These are phyloP conservation scores for Gentiana dahurica DNA, from an alignment of 257 asterid species.

Conservation along the genomic window DNA sequence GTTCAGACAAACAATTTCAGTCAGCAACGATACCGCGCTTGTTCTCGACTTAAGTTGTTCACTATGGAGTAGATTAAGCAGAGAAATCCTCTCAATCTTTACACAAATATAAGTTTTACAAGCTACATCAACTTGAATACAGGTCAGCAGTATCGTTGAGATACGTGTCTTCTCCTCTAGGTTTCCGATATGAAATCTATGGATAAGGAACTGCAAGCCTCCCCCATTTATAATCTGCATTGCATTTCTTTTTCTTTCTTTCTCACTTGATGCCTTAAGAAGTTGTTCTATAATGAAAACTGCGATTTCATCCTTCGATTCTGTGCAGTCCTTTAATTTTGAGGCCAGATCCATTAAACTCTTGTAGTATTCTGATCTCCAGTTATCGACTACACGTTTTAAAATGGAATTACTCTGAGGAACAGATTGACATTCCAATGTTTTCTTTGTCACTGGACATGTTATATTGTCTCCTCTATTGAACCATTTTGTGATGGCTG, in stretches of 20 bases:
- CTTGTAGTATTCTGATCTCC: conserved; percentile 45
- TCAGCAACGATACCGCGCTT: conserved; percentile 31
- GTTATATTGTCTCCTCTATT: conserved; percentile 30
- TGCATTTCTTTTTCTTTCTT: conserved; percentile 30
- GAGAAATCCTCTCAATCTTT: conserved; percentile 27
- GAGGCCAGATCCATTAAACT: conserved; percentile 29
- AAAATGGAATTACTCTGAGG: conserved; percentile 53
- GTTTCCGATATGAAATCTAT: conserved; percentile 33
- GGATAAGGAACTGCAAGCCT: conserved; percentile 46
- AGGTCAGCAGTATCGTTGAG: conserved; percentile 28
- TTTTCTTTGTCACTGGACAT: conserved; percentile 57
- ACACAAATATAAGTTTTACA: conserved; percentile 35
- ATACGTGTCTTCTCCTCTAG: conserved; percentile 35
- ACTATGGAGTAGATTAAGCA: conserved; percentile 37
- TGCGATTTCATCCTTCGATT: conserved; percentile 22
- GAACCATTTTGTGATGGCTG: conserved; percentile 54
- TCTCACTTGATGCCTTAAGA: conserved; percentile 29
- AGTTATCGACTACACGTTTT: conserved; percentile 47
- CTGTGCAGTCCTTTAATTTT: conserved; percentile 9
- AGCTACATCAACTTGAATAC: conserved; percentile 43
- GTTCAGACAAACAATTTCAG: conserved; percentile 58
- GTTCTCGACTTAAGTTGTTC: conserved; percentile 25
- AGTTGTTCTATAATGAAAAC: conserved; percentile 39
- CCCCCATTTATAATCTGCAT: conserved; percentile 43
- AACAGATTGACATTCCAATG: conserved; percentile 29